A percentile compares a stretch with the other conserved stretches of the same genome.
Evolutionary conservation across 2,329 filamentous ascomycete species (phyloP).

Genomic region (Talaromyces sp.): DNA sequence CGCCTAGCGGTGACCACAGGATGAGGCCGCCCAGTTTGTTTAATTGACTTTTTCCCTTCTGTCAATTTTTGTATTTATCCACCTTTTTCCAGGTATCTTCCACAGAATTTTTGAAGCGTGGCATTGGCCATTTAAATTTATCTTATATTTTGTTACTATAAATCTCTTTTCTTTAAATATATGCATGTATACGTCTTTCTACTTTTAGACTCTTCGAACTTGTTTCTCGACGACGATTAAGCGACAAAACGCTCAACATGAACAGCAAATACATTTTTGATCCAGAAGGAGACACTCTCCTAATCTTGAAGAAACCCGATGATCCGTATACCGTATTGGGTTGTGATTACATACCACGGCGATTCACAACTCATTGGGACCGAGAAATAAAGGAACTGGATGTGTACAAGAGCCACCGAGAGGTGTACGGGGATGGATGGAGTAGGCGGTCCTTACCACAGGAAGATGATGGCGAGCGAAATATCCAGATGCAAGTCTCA

Average conservation of each 20-base stretch:
- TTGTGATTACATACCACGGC: background rate
- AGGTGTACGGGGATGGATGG: background rate
- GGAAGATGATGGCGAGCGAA: background rate
- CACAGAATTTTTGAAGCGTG: background rate
- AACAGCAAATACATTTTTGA: background rate
- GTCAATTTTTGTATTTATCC: background rate
- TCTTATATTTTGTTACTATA: too few relatives aligned
- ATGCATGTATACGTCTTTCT: too few relatives aligned
- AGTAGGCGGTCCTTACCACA: too few relatives aligned
- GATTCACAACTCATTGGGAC: background rate
- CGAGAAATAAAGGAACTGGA: background rate
- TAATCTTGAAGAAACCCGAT: background rate
- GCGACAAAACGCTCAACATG: background rate
- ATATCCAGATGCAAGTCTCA: background rate
- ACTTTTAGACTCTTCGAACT: too few relatives aligned
- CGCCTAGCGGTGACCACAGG: background rate
- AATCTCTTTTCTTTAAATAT: too few relatives aligned
- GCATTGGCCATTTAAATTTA: background rate
- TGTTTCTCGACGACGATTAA: background rate
- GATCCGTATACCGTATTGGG: background rate
- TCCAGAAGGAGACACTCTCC: background rate
- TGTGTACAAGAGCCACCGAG: background rate
- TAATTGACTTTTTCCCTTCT: too few relatives aligned
- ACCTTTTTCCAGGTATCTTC: background rate
- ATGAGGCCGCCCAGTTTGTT: background rate